Evolutionary conservation across 73 alveolate genomes (phyloP).

Genomic region (Paramecium primaurelia): DNA sequence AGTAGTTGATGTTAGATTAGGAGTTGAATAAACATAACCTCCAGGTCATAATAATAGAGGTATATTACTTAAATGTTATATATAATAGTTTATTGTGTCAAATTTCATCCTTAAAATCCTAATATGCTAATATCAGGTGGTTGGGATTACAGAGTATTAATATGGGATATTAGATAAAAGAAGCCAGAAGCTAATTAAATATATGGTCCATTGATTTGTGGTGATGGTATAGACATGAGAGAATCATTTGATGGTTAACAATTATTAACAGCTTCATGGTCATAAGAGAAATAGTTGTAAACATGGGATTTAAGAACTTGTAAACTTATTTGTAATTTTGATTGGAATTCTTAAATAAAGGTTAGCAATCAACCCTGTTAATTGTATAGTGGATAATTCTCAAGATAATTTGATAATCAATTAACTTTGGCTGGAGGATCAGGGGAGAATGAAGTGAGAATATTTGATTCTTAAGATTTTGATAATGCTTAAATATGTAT

Average conservation of each 20-base stretch:
- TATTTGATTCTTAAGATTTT: conserved; percentile 74
- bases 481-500: conserved; percentile 79
- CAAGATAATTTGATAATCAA: conserved; percentile 73
- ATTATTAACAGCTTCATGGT: conserved; percentile 79
- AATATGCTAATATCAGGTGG: conserved; percentile 77
- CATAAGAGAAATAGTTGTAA: conserved; percentile 31
- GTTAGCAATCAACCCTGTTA: conserved; percentile 72
- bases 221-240: conserved; percentile 88
- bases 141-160: conserved; percentile 80
- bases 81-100: conserved; percentile 54
- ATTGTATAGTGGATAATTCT: conserved; percentile 79
- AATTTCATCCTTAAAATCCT: conserved; percentile 72
- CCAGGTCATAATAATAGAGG: conserved; percentile 65
- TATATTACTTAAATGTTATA: not conserved
- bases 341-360: conserved; percentile 77
- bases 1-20: conserved; percentile 50
- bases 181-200: conserved; percentile 72
- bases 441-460: conserved; percentile 76
- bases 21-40: conserved; percentile 66
- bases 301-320: conserved; percentile 66
- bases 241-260: conserved; percentile 63
- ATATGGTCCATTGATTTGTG: conserved; percentile 92
- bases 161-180: conserved; percentile 75
- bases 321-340: conserved; percentile 70
- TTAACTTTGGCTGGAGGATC: conserved; percentile 87